Percentiles rank a stretch among this genome's conserved stretches.
Evolutionary conservation across 208 protist species (phyloP).

Genomic region (Tritrichomonas musculus): DNA sequence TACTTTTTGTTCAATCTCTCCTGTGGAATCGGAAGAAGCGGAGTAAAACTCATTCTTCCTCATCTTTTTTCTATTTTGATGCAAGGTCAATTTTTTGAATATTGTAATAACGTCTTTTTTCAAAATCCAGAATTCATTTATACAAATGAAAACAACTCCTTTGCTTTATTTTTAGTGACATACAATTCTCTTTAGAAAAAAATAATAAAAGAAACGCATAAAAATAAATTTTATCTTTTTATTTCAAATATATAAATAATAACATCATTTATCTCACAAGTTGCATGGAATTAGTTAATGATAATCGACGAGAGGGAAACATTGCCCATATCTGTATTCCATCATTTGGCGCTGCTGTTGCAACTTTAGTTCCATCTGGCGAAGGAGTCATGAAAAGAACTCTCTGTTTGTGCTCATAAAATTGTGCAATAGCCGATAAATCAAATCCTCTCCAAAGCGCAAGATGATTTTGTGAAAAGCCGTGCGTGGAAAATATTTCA

Average conservation of each 20-base stretch:
- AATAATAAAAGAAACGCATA: too few species aligned
- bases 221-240: too few species aligned
- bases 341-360: neutral
- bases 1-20: too few species aligned
- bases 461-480: neutral
- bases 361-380: neutral
- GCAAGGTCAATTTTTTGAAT: too few species aligned
- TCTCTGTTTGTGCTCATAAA: neutral
- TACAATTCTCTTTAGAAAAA: too few species aligned
- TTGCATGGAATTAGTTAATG: neutral
- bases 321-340: neutral
- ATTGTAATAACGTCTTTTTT: too few species aligned
- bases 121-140: too few species aligned
- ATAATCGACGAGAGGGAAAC: neutral
- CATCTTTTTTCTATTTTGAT: too few species aligned
- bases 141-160: too few species aligned
- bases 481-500: constrained; percentile 9
- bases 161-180: too few species aligned
- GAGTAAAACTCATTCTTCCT: too few species aligned
- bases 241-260: neutral
- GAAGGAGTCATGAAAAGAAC: neutral
- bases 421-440: neutral
- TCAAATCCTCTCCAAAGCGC: neutral
- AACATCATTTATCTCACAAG: neutral
- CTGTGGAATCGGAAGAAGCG: too few species aligned